These are phyloP conservation scores for Sporothrix protearum DNA, from an alignment of 2,329 filamentous ascomycete genomes.

Conservation along the genomic window DNA sequence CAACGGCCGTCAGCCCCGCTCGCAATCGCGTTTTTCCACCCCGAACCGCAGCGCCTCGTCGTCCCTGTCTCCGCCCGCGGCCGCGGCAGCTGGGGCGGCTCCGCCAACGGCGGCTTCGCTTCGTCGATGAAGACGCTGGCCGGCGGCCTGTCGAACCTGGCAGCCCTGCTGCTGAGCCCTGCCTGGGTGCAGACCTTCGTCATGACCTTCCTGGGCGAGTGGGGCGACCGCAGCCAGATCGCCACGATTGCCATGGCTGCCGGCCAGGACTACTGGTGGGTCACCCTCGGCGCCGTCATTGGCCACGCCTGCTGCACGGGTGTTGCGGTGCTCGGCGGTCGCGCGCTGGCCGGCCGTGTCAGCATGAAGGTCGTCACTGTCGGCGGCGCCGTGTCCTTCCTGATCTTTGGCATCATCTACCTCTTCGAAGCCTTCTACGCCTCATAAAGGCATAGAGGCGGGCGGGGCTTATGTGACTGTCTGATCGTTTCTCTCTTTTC, in stretches of 20 bases:
- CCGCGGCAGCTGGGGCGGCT: constrained; percentile 43
- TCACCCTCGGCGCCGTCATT: constrained; percentile 79
- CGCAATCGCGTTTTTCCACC: constrained; percentile 72
- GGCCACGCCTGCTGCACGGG: constrained; percentile 90
- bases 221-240: constrained; percentile 96
- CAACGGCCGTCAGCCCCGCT: constrained; percentile 59
- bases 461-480: too few species aligned
- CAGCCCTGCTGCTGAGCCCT: constrained; percentile 82
- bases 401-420: constrained; percentile 90
- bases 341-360: constrained; percentile 87
- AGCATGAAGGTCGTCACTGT: constrained; percentile 95
- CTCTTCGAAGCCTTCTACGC: constrained; percentile 70
- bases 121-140: constrained; percentile 52
- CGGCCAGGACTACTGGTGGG: constrained; percentile 98
- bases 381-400: constrained; percentile 84
- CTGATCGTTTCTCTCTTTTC: not conserved
- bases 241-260: constrained; percentile 98
- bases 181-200: constrained; percentile 99
- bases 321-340: constrained; percentile 84
- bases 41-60: constrained; percentile 75
- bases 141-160: constrained; percentile 75
- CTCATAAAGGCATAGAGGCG: too few species aligned
- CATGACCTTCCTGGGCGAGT: constrained; percentile 98
- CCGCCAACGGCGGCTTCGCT: constrained; percentile 41
- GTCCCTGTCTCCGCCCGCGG: constrained; percentile 67